Evolutionary conservation across 2,329 filamentous ascomycete genomes (phyloP), one percentile per base, ranked within the genome.

Genomic region (Sarocladium brachiariae): DNA sequence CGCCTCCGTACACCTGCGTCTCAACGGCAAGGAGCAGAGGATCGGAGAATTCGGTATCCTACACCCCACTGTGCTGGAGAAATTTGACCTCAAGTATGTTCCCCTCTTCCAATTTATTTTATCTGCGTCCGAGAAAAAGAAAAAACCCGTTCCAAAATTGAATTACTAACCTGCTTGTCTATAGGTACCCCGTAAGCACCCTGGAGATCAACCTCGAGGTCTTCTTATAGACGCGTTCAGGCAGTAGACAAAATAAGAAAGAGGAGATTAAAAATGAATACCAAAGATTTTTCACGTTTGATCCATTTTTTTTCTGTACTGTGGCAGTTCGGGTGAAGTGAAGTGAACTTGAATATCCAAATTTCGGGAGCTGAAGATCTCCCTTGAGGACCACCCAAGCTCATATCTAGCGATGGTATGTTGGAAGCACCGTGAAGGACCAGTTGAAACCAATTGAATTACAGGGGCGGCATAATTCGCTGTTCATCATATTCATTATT

Each of bases 11-110:
- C 86, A 87, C 66, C 73, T 95, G 54, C 82, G 87, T 50, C 70
- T 92, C 25, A 80, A 71, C 31, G 89, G 87, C 53, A 87, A 90
- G 74, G 79, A 86, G 56, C 73, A 79, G 54, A 78, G 84, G 49
- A 87, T 99, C 61, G 93, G 93, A 61, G 83, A 88, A 66, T 93
- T 99, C 64, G 93, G 93, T 61, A 92, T 99, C 58, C 70, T 99
- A 64, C 92, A 99, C 69, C 95, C 93, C 38, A 86, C 83, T 5
- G 93, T 97, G 57, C 74, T 97, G 62, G 89, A 96, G 66, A 93
- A 95, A 62, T 96, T 93, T 69, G 91, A 95, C 61, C 76, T 96
- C 63, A 89, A 81, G 79, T 89, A 70, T 63, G 76, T 67, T 33
- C 39, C 43, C 6, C 24, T 18, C n/a, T 18, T 48, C 21, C 8